Percentiles rank a stretch among this genome's conserved stretches.
Conservation (phyloP, 225 moss, liverwort and hornwort genomes). For the Rhytidiadelphus loreus region DNA sequence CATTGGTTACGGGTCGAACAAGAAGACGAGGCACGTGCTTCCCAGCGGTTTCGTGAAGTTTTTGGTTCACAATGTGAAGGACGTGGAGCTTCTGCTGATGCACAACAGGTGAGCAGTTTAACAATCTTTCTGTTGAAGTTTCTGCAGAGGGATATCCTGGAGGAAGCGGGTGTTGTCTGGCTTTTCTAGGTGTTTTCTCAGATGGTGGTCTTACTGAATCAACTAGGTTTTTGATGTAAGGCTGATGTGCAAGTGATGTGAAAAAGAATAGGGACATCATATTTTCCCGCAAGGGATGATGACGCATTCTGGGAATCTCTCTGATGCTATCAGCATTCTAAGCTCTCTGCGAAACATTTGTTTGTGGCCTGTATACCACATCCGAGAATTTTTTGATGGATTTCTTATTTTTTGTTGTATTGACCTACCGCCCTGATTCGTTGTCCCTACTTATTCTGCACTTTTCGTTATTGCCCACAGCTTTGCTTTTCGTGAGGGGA, state of each 20-base stretch:
- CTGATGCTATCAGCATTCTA: neutral
- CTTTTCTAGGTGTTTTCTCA: neutral
- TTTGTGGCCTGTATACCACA: neutral
- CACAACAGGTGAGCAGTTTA: constrained; percentile 50
- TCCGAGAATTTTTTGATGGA: neutral
- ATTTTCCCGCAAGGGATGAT: constrained; percentile 5
- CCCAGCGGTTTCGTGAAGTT: constrained; percentile 85
- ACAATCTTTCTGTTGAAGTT: neutral
- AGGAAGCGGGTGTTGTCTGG: neutral
- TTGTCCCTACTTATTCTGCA: neutral
- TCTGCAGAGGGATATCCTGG: neutral
- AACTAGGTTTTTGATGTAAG: neutral
- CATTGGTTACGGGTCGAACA: constrained; percentile 90
- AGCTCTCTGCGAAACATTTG: neutral
- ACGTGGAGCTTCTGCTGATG: constrained; percentile 81
- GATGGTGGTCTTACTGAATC: neutral
- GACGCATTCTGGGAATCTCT: constrained; percentile 26
- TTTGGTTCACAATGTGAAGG: constrained; percentile 79
- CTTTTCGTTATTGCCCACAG: neutral
- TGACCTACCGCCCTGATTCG: no score
- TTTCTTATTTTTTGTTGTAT: neutral
- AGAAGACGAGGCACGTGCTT: constrained; percentile 83
- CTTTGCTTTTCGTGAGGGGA: neutral
- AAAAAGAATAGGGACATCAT: constrained; percentile 27
- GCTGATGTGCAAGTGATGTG: constrained; percentile 14